Percentiles rank a stretch among this genome's conserved stretches.
Evolutionary conservation across 164 flowering plant species (phyloP).

Genomic region (Piper longum): DNA sequence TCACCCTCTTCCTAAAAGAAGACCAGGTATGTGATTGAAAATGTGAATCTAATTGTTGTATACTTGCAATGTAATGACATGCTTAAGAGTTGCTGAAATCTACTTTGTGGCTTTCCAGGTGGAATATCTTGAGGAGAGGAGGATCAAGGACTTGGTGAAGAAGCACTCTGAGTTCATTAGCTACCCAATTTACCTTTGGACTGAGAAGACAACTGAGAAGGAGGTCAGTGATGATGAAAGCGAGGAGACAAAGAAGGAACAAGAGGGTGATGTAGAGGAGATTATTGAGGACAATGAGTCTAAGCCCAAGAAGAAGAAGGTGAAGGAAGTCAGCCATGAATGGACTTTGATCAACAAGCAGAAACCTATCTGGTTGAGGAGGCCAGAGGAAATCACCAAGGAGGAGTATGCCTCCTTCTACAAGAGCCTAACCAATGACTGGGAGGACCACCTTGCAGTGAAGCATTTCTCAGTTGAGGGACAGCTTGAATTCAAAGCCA

Average conservation of each 20-base stretch:
- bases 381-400: conserved; percentile 51
- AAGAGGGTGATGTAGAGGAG: conserved; percentile 40
- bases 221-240: conserved; percentile 36
- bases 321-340: conserved; percentile 47
- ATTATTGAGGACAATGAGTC: conserved; percentile 44
- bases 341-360: conserved; percentile 44
- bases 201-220: conserved; percentile 51
- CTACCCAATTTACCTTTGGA: conserved; percentile 47
- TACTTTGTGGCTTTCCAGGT: conserved; percentile 12
- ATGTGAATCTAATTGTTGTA: no score
- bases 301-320: conserved; percentile 39
- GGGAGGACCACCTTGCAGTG: conserved; percentile 50
- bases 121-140: conserved; percentile 49
- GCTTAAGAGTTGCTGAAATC: neutral
- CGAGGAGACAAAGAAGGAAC: conserved; percentile 35
- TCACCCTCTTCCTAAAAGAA: conserved; percentile 13
- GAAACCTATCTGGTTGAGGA: conserved; percentile 50
- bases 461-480: conserved; percentile 60
- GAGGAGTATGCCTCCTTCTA: conserved; percentile 56
- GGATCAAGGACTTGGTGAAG: conserved; percentile 44
- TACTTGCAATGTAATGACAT: no score
- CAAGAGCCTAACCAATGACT: conserved; percentile 57
- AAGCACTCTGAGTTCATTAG: conserved; percentile 58
- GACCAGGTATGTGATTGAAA: conserved; percentile 4
- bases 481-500: conserved; percentile 51